These are phyloP conservation scores for Diversispora eburnea DNA, from an alignment of 192 early-diverging fungal species.

Conservation along the genomic window DNA sequence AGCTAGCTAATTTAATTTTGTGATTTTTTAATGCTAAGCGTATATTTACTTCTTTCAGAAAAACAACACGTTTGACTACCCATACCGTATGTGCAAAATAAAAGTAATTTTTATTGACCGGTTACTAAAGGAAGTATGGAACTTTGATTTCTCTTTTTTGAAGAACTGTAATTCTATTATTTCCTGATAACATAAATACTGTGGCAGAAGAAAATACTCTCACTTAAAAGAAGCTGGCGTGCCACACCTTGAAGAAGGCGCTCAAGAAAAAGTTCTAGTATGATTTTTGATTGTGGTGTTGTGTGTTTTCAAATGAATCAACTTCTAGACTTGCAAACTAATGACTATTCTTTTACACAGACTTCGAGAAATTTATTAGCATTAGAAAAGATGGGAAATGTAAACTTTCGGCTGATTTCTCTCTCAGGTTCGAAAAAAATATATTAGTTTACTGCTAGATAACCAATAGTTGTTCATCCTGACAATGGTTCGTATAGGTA, in stretches of 20 bases:
- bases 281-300: background rate
- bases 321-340: conserved; percentile 13
- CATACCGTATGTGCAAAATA: background rate
- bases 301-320: background rate
- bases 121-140: background rate
- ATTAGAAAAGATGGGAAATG: background rate
- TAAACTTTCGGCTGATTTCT: background rate
- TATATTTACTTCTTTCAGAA: background rate
- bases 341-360: conserved; percentile 6
- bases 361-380: conserved; percentile 5
- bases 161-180: background rate
- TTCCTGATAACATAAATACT: background rate
- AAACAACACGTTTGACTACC: background rate
- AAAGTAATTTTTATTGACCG: background rate
- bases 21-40: background rate
- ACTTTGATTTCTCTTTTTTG: background rate
- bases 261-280: background rate
- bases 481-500: too few relatives aligned
- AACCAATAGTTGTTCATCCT: background rate
- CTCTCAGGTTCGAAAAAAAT: background rate
- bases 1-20: background rate
- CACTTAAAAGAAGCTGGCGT: background rate
- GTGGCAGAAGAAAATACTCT: background rate
- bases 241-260: background rate
- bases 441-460: background rate